These are phyloP conservation scores for Fusarium udum DNA, from an alignment of 2,329 filamentous ascomycete genomes.

Conservation along the genomic window DNA sequence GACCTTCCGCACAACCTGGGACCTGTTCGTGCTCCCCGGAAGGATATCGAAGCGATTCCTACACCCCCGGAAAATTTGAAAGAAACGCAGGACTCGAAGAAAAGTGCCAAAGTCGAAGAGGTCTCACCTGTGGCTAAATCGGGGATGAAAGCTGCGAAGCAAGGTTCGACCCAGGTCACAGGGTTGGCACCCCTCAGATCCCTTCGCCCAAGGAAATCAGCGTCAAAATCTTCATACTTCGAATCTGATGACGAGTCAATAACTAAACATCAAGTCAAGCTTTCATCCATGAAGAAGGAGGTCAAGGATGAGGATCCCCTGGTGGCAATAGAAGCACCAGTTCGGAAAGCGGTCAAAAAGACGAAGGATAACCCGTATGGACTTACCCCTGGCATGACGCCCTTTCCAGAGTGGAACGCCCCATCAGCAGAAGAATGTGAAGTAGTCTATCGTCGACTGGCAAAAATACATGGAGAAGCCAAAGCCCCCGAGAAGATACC, in stretches of 20 bases:
- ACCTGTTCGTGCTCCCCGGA: constrained; percentile 8
- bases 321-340: constrained; percentile 2
- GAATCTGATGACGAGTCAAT: constrained; percentile 36
- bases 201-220: constrained; percentile 23
- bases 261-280: not conserved
- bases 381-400: constrained; percentile 41
- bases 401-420: constrained; percentile 40
- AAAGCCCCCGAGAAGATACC: constrained; percentile 42
- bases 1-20: constrained; percentile 35
- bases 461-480: constrained; percentile 38
- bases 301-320: constrained; percentile 12
- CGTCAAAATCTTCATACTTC: constrained; percentile 26
- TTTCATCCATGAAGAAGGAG: constrained; percentile 21
- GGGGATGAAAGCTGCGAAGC: not conserved
- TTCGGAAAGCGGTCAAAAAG: constrained; percentile 36
- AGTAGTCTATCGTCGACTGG: constrained; percentile 36
- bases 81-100: not conserved
- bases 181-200: constrained; percentile 9
- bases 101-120: not conserved
- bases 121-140: not conserved
- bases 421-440: constrained; percentile 37
- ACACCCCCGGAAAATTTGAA: not conserved
- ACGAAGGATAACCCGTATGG: constrained; percentile 42
- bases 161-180: not conserved
- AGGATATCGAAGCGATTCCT: not conserved